Base-by-base conservation (phyloP, 116 monocot species). In the Phalaenopsis hybrid region DNA sequence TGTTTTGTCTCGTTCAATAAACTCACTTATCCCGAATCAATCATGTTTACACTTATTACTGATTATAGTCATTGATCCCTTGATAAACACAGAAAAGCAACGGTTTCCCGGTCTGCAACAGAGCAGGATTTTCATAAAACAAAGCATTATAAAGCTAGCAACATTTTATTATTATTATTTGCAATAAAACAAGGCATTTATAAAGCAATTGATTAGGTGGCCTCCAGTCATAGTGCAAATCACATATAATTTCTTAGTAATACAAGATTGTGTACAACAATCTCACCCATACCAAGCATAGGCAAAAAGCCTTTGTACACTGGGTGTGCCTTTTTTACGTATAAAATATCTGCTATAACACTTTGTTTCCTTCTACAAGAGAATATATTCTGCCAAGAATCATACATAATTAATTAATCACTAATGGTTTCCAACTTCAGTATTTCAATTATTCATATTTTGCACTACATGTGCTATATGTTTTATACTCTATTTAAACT, bases 401-500 rank as follows among this genome's bases (percentile, higher is more conserved):
- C 70, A 70, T 70, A 70, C 10, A 70, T 70, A 33, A 70, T 31
- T 70, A 34, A 70, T 12, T 70, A 70, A 70, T 70, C 28, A 37
- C 7, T 1, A 63, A 63, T 1, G 20, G 63, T 70, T 70, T 70
- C 28, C 70, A 31, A 70, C 33, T 33, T 70, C n/a, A 70, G 28
- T 37, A 70, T 9, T 31, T 70, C 8, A 16, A 59, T 59, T 59
- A n/a, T 59, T 12, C 18, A 11, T 20, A 59, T 59, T 59, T 3
- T 59, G 17, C n/a, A n/a, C n/a, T n/a, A n/a, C n/a, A n/a, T n/a
- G 20, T 5, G 59, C 59, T 21, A 28, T 31, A 70, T 33, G 34
- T 33, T 33, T 70, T 33, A 20, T 63, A 63, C 63, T 63, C 33
- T 31, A 11, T 33, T 70, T 70, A 31, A 70, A 70, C 70, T 70